phyloP scores from a whole-genome alignment of 2,329 filamentous ascomycete species.

The Hymenoscyphus fructigenus region DNA sequence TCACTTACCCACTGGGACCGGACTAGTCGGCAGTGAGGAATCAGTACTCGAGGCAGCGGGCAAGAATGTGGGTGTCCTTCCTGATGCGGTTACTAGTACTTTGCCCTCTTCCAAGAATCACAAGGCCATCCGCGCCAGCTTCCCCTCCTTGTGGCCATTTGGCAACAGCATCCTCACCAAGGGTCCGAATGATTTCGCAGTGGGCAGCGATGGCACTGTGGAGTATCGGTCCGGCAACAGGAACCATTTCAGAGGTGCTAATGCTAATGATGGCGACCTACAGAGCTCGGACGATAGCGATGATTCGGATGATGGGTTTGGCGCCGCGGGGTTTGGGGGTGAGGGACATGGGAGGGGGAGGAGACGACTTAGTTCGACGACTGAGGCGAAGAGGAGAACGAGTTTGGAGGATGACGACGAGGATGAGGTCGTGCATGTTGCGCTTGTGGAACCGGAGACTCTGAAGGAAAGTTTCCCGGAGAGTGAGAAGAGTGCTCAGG shows the following conservation, averaged over 20 bases:
- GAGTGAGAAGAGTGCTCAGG: conserved; percentile 12
- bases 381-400: conserved; percentile 36
- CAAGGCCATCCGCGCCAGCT: conserved; percentile 19
- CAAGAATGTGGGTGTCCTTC: conserved; percentile 31
- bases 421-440: conserved; percentile 32
- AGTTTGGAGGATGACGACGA: conserved; percentile 38
- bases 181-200: conserved; percentile 14
- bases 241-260: conserved; percentile 18
- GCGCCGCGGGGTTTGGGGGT: conserved; percentile 19
- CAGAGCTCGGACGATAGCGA: conserved; percentile 29
- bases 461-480: conserved; percentile 13
- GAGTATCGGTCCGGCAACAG: conserved; percentile 8
- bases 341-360: conserved; percentile 15
- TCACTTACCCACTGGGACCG: conserved; percentile 18
- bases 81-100: conserved; percentile 10
- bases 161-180: conserved; percentile 15
- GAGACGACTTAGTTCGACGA: conserved; percentile 32
- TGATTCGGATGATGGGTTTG: conserved; percentile 22
- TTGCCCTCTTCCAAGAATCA: conserved; percentile 17
- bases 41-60: conserved; percentile 12
- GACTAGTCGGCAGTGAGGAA: conserved; percentile 19
- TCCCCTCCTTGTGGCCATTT: conserved; percentile 33
- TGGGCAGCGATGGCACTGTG: conserved; percentile 9
- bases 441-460: conserved; percentile 21
- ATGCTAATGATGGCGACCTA: conserved; percentile 26